A percentile compares a stretch with the other conserved stretches of the same genome.
phyloP scores from a whole-genome alignment of 2,329 filamentous ascomycete genomes.

The Chalaropsis ovoidea region DNA sequence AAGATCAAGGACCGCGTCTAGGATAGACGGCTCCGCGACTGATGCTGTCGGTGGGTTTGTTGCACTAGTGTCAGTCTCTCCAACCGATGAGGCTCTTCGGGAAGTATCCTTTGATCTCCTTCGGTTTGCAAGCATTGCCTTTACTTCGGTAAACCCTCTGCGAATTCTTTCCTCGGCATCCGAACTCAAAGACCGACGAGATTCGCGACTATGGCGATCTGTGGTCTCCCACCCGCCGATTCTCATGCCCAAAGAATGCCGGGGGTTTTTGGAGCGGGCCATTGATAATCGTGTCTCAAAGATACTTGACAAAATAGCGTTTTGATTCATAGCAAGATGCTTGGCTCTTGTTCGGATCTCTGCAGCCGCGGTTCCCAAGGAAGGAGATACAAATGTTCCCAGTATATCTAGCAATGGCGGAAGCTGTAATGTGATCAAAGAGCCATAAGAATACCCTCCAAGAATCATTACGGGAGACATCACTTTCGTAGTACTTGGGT shows the following conservation, averaged over 20 bases:
- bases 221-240: slow-evolving; percentile 43
- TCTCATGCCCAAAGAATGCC: slow-evolving; percentile 36
- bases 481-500: neutral
- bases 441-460: slow-evolving; percentile 84
- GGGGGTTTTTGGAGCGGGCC: slow-evolving; percentile 28
- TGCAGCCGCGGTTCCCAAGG: slow-evolving; percentile 47
- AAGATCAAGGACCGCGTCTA: slow-evolving; percentile 31
- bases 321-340: slow-evolving; percentile 56
- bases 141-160: slow-evolving; percentile 40
- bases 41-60: neutral
- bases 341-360: slow-evolving; percentile 62
- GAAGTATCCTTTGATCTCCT: slow-evolving; percentile 14
- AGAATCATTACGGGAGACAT: slow-evolving; percentile 44
- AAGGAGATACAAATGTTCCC: slow-evolving; percentile 45
- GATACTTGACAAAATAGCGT: slow-evolving; percentile 36
- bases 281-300: slow-evolving; percentile 31
- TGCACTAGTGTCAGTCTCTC: neutral
- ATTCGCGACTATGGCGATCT: slow-evolving; percentile 36
- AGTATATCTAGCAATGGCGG: slow-evolving; percentile 54
- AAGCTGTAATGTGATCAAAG: slow-evolving; percentile 65
- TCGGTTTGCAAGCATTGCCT: slow-evolving; percentile 31
- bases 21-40: neutral
- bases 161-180: slow-evolving; percentile 42
- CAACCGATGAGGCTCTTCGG: neutral
- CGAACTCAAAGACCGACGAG: slow-evolving; percentile 32